A percentile compares a stretch with the other conserved stretches of the same genome.
Evolutionary conservation across 768 basidiomycete species (phyloP).

Genomic region (Crepidotus variabilis): DNA sequence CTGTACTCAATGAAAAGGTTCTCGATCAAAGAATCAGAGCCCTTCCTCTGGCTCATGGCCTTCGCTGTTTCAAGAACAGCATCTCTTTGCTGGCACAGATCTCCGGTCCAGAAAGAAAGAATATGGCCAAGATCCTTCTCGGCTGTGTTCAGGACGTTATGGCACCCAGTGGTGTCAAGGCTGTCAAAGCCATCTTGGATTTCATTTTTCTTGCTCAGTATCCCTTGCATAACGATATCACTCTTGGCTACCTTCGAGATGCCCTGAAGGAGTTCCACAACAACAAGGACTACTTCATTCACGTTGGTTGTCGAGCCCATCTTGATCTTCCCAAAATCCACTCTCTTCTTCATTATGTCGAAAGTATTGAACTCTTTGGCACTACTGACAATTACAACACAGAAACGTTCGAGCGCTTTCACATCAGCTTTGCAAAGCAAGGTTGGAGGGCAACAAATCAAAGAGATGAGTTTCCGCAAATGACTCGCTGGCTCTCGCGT

Average conservation of each 20-base stretch:
- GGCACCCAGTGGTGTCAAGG: constrained; percentile 5
- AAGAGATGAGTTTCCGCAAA: constrained; percentile 28
- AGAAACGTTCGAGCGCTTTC: constrained; percentile 27
- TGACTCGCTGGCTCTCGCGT: constrained; percentile 30
- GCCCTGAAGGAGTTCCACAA: constrained; percentile 4
- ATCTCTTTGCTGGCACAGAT: constrained; percentile 32
- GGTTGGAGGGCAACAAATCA: constrained; percentile 22
- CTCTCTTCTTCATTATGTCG: background rate
- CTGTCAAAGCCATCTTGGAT: constrained; percentile 18
- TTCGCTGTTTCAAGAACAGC: constrained; percentile 33
- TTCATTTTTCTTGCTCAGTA: constrained; percentile 25
- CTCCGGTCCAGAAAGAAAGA: constrained; percentile 32
- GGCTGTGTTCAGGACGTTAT: constrained; percentile 18
- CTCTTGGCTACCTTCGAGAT: constrained; percentile 3
- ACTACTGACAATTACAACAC: constrained; percentile 20
- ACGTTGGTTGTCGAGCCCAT: background rate
- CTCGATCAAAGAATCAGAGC: background rate
- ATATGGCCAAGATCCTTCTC: constrained; percentile 25
- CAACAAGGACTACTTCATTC: constrained; percentile 3
- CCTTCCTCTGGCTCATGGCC: constrained; percentile 9
- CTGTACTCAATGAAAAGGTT: background rate
- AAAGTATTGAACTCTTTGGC: constrained; percentile 4
- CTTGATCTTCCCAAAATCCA: constrained; percentile 9
- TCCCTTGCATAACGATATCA: background rate
- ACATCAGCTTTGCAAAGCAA: constrained; percentile 36